Evolutionary conservation across 768 basidiomycete species (phyloP), one percentile per base, ranked within the genome.

Genomic region (Imleria badia): DNA sequence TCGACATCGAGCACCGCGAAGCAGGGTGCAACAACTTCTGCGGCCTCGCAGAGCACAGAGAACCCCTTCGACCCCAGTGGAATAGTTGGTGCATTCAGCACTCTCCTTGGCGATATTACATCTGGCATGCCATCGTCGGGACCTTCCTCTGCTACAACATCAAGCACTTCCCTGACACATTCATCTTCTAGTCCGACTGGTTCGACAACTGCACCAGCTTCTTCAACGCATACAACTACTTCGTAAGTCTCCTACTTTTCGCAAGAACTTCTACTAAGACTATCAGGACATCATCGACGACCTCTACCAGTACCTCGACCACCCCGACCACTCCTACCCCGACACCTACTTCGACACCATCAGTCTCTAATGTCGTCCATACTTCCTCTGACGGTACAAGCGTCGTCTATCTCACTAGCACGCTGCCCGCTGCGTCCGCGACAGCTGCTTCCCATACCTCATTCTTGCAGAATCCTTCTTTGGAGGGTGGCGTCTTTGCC

Each of bases 401-500:
- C 20, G 38, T 67, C 39, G 56, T 73, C n/a, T 64, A 72, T 36
- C 67, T 77, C 29, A 63, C 73, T 5, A 64, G 67, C 34, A 68
- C 67, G 2, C 36, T 69, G 30, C 56, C 75, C 10, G 53, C 69
- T 2, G 31, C 72, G 3, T 55, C 74, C 17, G 26, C 63, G 7
- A 58, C 66, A 1, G 30, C 59, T 20, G 17, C 70, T 3, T 45
- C 64, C 15, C 38, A 66, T n/a, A 61, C 67, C 10, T 62, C 76
- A 12, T 90, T 91, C 71, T 65, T 89, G 35, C 69, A 82, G 54
- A 85, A 89, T 69, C 86, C 83, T 68, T 73, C 79, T n/a, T 73
- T 84, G n/a, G 78, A 81, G 39, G 81, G 81, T 8, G 69, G 80
- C 10, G 77, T 88, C 15, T 86, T 89, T 54, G 70, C 76, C 30